Conservation (phyloP, 192 early-diverging fungal species). For the Neocallimastix lanati region DNA sequence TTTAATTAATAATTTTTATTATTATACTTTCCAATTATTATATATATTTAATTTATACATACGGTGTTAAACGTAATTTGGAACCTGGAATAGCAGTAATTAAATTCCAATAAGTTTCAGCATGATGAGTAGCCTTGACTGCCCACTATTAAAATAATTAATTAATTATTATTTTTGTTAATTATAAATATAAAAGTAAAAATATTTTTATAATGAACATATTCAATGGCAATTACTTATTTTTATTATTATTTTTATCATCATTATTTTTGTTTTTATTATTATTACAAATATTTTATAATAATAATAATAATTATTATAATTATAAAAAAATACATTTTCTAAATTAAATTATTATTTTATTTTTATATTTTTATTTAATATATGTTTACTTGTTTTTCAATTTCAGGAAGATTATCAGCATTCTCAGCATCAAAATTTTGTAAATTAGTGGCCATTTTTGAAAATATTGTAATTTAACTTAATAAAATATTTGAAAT, state of each 20-base stretch:
- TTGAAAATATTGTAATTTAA: too few species aligned
- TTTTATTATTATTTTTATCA: too few species aligned
- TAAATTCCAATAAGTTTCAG: conserved; percentile 83
- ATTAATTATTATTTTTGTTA: too few species aligned
- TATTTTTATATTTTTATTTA: background rate
- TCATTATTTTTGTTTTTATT: background rate
- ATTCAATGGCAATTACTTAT: too few species aligned
- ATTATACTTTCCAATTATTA: too few species aligned
- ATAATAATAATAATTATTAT: conserved; percentile 68
- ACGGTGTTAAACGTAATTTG: conserved; percentile 66
- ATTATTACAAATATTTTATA: too few species aligned
- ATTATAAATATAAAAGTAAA: too few species aligned
- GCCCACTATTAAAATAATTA: background rate
- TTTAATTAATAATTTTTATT: too few species aligned
- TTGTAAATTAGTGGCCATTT: background rate
- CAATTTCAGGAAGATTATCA: conserved; percentile 6
- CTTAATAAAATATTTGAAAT: too few species aligned
- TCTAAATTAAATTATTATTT: conserved; percentile 7
- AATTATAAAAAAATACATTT: conserved; percentile 78
- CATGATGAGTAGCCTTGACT: conserved; percentile 55
- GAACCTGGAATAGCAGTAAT: conserved; percentile 44
- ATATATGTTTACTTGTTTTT: background rate
- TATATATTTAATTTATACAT: background rate
- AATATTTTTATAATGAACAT: too few species aligned
- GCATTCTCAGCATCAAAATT: conserved; percentile 4